These are phyloP conservation scores for Athelia psychrophila DNA, from an alignment of 1,284 basidiomycete species.

Conservation along the genomic window DNA sequence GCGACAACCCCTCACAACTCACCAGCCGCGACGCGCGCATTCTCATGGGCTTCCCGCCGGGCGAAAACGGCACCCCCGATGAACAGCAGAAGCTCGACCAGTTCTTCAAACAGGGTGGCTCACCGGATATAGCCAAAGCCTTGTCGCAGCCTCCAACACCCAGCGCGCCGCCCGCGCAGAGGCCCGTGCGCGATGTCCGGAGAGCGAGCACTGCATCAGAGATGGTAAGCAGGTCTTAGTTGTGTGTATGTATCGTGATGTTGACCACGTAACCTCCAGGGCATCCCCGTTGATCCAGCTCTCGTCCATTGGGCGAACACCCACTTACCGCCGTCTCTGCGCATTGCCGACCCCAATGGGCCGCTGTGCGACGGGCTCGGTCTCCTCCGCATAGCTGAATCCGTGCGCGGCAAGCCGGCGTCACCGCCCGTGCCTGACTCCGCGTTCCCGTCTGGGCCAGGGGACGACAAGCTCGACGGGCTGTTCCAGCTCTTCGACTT, in stretches of 20 bases:
- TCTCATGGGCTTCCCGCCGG: slow-evolving; percentile 62
- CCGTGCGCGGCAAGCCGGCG: slow-evolving; percentile 65
- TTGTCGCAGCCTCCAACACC: slow-evolving; percentile 13
- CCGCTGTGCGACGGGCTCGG: slow-evolving; percentile 66
- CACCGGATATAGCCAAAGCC: slow-evolving; percentile 17
- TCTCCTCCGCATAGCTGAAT: slow-evolving; percentile 73
- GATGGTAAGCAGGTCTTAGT: too few relatives aligned
- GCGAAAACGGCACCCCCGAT: slow-evolving; percentile 30
- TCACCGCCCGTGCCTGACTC: slow-evolving; percentile 74
- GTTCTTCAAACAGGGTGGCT: slow-evolving; percentile 49
- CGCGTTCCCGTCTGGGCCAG: slow-evolving; percentile 65
- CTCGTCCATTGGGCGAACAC: slow-evolving; percentile 87
- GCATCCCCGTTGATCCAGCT: slow-evolving; percentile 37
- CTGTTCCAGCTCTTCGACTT: slow-evolving; percentile 89
- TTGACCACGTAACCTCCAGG: slow-evolving; percentile 17
- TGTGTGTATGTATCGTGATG: too few relatives aligned
- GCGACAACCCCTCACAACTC: slow-evolving; percentile 89
- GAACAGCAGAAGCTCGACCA: slow-evolving; percentile 49
- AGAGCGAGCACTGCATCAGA: slow-evolving; percentile 17
- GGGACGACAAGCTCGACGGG: slow-evolving; percentile 83
- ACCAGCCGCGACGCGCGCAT: slow-evolving; percentile 84
- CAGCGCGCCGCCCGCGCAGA: slow-evolving; percentile 3
- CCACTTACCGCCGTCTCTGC: slow-evolving; percentile 67
- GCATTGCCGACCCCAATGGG: slow-evolving; percentile 52
- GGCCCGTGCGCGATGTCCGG: slow-evolving; percentile 62